phyloP scores from a whole-genome alignment of 108 stramenopile species.

The Skeletonema tropicum region DNA sequence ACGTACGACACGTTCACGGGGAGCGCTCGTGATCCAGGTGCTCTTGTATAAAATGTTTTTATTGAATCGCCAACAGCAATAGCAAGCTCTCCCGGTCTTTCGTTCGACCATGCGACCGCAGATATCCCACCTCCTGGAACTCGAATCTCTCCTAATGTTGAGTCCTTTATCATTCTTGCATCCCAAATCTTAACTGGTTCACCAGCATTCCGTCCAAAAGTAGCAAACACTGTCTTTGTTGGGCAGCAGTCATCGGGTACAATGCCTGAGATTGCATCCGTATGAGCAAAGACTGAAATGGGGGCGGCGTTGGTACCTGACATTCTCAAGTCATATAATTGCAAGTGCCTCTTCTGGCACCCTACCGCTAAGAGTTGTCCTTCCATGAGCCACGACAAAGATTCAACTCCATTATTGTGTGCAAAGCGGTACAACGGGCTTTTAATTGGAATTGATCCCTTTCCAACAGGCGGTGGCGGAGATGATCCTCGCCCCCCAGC shows the following conservation, averaged over 20 bases:
- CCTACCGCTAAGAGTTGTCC: constrained; percentile 80
- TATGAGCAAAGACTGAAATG: constrained; percentile 62
- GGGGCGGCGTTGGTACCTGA: constrained; percentile 62
- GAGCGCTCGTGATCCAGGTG: constrained; percentile 55
- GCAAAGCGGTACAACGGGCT: constrained; percentile 47
- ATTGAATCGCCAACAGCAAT: constrained; percentile 60
- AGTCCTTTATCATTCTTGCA: constrained; percentile 59
- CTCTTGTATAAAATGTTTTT: constrained; percentile 60
- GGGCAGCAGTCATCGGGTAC: constrained; percentile 56
- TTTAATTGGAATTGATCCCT: constrained; percentile 35
- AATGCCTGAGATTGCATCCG: constrained; percentile 78
- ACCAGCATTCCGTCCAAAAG: constrained; percentile 52
- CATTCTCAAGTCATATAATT: constrained; percentile 76
- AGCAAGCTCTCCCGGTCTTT: constrained; percentile 50
- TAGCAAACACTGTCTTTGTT: constrained; percentile 48
- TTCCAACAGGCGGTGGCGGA: constrained; percentile 17
- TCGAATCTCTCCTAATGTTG: constrained; percentile 66
- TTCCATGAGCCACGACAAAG: constrained; percentile 64
- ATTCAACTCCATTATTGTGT: constrained; percentile 70
- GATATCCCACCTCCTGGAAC: constrained; percentile 38
- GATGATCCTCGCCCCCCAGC: constrained; percentile 6
- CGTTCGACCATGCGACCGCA: constrained; percentile 54
- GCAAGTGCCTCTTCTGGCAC: constrained; percentile 50
- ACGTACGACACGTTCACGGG: constrained; percentile 48
- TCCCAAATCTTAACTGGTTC: constrained; percentile 82